phyloP scores from a whole-genome alignment of 352 stramenopile species.

The Phytophthora idaei region DNA sequence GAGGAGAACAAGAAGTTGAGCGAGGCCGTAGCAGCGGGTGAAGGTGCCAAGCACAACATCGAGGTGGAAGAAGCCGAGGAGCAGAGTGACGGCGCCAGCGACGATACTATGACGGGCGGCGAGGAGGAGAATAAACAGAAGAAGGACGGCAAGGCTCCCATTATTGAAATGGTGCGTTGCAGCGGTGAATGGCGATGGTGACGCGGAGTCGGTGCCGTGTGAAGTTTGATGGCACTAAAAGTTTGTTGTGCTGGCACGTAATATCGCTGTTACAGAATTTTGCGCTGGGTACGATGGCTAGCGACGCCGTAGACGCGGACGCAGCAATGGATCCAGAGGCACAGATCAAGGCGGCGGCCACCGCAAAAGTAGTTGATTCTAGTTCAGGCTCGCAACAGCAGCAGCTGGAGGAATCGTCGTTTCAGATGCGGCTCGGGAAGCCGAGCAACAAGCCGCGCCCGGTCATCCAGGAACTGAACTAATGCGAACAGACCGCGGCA shows the following conservation, averaged over 20 bases:
- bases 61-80: slow-evolving; percentile 56
- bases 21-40: slow-evolving; percentile 56
- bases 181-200: slow-evolving; percentile 2
- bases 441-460: slow-evolving; percentile 48
- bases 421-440: slow-evolving; percentile 46
- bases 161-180: slow-evolving; percentile 81
- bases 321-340: slow-evolving; percentile 19
- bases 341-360: slow-evolving; percentile 39
- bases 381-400: slow-evolving; percentile 14
- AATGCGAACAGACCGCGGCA: slow-evolving; percentile 2
- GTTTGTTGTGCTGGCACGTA: no score
- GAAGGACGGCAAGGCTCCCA: slow-evolving; percentile 37
- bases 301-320: slow-evolving; percentile 33
- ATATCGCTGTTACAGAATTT: slow-evolving; percentile 57
- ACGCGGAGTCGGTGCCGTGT: neutral
- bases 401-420: slow-evolving; percentile 16
- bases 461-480: slow-evolving; percentile 83
- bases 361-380: neutral
- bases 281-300: slow-evolving; percentile 67
- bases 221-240: neutral
- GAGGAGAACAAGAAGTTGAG: slow-evolving; percentile 80
- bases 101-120: slow-evolving; percentile 24
- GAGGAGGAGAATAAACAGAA: slow-evolving; percentile 26
- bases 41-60: slow-evolving; percentile 77
- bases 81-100: slow-evolving; percentile 24